phyloP scores from a whole-genome alignment of 2,329 filamentous ascomycete species.

The Colletotrichum euphorbiae region DNA sequence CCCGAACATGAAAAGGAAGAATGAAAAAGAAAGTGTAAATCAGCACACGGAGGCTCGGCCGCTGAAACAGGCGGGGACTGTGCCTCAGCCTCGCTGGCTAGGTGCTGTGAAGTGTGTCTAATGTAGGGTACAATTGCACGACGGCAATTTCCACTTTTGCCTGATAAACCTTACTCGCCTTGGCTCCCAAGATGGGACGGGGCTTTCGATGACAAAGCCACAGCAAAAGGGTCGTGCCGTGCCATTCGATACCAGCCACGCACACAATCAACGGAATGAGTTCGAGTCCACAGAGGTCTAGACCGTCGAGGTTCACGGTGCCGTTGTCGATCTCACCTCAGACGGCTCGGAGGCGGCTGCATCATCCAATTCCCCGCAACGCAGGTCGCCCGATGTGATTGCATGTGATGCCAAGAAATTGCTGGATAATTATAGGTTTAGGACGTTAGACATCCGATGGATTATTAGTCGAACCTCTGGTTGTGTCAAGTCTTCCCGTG shows the following conservation, averaged over 20 bases:
- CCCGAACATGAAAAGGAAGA: neutral
- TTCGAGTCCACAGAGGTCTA: constrained; percentile 3
- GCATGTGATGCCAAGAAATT: constrained; percentile 16
- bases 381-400: constrained; percentile 13
- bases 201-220: constrained; percentile 4
- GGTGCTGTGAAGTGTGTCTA: too few species aligned
- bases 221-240: constrained; percentile 8
- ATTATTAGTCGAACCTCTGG: too few species aligned
- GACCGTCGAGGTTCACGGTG: constrained; percentile 21
- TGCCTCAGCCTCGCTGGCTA: constrained; percentile 7
- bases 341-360: neutral
- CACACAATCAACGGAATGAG: neutral
- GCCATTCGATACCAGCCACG: constrained; percentile 7
- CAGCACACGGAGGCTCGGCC: constrained; percentile 8
- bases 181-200: neutral
- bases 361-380: constrained; percentile 1
- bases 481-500: too few species aligned
- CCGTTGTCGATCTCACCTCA: constrained; percentile 22
- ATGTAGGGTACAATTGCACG: too few species aligned
- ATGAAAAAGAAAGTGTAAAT: constrained; percentile 27
- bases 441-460: too few species aligned
- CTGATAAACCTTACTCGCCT: neutral
- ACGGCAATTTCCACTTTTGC: too few species aligned
- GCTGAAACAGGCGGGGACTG: constrained; percentile 19
- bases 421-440: neutral